Evolutionary conservation across 352 stramenopile genomes (phyloP).

Genomic region (Bremia lactucae): DNA sequence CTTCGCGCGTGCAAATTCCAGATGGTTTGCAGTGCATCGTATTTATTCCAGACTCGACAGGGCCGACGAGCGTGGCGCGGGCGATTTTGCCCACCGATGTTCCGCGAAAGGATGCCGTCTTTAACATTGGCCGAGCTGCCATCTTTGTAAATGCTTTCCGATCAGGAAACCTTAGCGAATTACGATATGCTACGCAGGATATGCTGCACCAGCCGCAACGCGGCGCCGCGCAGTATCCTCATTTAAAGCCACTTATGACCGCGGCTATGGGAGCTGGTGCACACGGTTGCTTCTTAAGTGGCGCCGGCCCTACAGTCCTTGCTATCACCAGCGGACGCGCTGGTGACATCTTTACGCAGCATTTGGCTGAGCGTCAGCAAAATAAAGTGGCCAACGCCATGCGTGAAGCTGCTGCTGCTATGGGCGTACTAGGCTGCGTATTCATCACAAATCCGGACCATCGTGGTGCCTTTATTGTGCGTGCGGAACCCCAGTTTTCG

Average conservation of each 20-base stretch:
- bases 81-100: constrained; percentile 87
- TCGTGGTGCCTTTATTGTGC: constrained; percentile 92
- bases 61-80: constrained; percentile 88
- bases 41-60: constrained; percentile 97
- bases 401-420: constrained; percentile 85
- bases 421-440: constrained; percentile 90
- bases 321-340: constrained; percentile 94
- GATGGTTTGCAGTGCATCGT: constrained; percentile 95
- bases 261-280: constrained; percentile 90
- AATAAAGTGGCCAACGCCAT: constrained; percentile 94
- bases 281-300: constrained; percentile 93
- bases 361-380: constrained; percentile 76
- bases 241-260: constrained; percentile 95
- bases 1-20: constrained; percentile 92
- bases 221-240: constrained; percentile 90
- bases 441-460: constrained; percentile 96
- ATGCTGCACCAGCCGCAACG: constrained; percentile 94
- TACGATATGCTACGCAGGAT: constrained; percentile 92
- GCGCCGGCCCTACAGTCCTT: constrained; percentile 95
- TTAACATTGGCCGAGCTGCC: constrained; percentile 93
- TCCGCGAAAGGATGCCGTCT: constrained; percentile 90
- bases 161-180: constrained; percentile 94
- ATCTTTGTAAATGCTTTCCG: constrained; percentile 96
- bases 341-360: constrained; percentile 98
- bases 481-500: constrained; percentile 89